Conservation (phyloP, 179 eudicot species). For the Silene coronaria region DNA sequence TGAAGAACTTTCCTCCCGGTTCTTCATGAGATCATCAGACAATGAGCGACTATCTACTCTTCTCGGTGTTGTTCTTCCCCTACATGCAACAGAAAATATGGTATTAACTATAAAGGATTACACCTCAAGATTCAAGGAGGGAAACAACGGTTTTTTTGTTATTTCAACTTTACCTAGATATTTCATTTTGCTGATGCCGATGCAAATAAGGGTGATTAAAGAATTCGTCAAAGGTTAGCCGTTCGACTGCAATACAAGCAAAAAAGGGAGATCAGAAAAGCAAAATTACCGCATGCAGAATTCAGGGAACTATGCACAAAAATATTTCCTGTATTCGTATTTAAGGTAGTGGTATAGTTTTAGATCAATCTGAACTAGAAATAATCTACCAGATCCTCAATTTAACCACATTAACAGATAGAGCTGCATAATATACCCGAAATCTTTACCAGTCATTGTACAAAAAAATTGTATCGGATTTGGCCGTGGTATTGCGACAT, state of each 20-base stretch:
- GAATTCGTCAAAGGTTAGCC: constrained; percentile 91
- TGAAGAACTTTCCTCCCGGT: constrained; percentile 50
- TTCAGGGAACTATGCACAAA: neutral
- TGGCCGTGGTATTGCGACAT: too few relatives aligned
- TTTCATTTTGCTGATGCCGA: constrained; percentile 42
- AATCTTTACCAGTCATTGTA: too few relatives aligned
- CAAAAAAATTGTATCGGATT: too few relatives aligned
- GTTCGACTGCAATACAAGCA: constrained; percentile 62
- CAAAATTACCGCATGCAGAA: neutral
- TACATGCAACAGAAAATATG: constrained; percentile 23
- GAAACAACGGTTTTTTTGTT: neutral
- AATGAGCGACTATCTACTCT: constrained; percentile 34
- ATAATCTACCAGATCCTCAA: neutral
- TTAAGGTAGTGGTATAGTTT: neutral
- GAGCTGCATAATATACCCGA: neutral
- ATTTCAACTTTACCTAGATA: constrained; percentile 38
- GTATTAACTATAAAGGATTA: constrained; percentile 3
- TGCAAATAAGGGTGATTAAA: constrained; percentile 84
- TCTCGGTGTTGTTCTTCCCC: constrained; percentile 37
- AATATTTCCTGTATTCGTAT: neutral
- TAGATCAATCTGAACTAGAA: neutral
- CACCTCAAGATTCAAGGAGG: neutral
- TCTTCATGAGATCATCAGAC: constrained; percentile 34
- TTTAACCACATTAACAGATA: neutral
- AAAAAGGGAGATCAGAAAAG: constrained; percentile 17